These are phyloP conservation scores for Calonectria fujianensis DNA, from an alignment of 2,329 filamentous ascomycete genomes.

Conservation along the genomic window DNA sequence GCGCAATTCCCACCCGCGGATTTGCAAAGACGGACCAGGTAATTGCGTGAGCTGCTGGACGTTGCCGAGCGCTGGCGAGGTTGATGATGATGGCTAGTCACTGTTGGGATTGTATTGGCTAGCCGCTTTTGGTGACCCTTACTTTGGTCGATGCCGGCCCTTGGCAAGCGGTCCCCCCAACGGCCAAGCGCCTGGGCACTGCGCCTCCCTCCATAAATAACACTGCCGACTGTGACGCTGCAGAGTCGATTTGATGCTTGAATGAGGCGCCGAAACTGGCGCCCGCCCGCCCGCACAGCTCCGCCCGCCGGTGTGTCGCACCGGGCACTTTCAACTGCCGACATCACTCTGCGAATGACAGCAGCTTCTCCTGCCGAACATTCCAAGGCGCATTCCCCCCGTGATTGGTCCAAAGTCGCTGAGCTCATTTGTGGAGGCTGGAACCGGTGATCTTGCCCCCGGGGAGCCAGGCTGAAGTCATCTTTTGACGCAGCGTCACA, in stretches of 20 bases:
- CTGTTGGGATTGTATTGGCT: neutral
- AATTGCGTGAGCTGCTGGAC: neutral
- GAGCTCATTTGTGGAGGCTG: slow-evolving; percentile 5
- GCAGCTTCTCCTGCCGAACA: neutral
- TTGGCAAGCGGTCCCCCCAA: neutral
- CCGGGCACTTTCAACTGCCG: neutral
- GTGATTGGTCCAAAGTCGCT: neutral
- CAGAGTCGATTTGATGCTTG: slow-evolving; percentile 15
- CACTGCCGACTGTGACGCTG: slow-evolving; percentile 8
- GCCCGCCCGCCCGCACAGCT: neutral
- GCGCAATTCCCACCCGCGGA: neutral
- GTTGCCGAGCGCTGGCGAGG: neutral
- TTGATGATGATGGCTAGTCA: neutral
- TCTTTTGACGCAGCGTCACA: neutral
- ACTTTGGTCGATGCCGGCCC: neutral
- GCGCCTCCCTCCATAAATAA: slow-evolving; percentile 16
- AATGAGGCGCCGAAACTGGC: neutral
- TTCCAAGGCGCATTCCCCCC: neutral
- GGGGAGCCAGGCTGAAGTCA: neutral
- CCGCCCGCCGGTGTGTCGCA: neutral
- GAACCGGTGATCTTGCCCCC: neutral
- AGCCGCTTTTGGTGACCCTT: neutral
- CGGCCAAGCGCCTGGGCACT: neutral
- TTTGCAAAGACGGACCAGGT: neutral
- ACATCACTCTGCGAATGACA: neutral